Evolutionary conservation across 768 basidiomycete genomes (phyloP), one percentile per base, ranked within the genome.

Genomic region (Boletus rubropictus): DNA sequence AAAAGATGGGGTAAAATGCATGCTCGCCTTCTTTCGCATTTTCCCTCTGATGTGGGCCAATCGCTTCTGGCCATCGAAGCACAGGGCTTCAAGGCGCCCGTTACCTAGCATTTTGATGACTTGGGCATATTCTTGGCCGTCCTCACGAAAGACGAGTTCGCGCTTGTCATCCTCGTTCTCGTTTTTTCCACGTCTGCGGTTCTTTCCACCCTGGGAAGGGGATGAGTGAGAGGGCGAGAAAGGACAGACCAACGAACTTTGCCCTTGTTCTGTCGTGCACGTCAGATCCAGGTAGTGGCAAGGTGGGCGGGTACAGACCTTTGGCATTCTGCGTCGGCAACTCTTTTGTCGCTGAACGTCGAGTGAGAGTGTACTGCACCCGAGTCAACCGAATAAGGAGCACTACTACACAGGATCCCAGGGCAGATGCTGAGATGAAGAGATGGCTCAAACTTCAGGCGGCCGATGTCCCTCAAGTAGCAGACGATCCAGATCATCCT

Each of bases 91-190:
- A 48, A 99, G 71, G 34, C 94, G 85, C 17, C 96, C 95, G 63
- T 99, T 99, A 25, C 96, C 96, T 35, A 99, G 78, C 96, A 99
- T 99, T 75, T 98, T 99, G 44, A 73, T 84, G 42, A 98, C 96
- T 68, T 98, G 96, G 14, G 92, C 96, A 68, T 99, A 99, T 69
- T 98, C 93, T 70, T 99, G 96, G 7, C 95, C 95, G 63, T 98
- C 96, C 69, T 98, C 95, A 61, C 89, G 86, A 78, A 98, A 98
- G 33, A 97, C 93, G 47, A 98, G 80, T 69, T 99, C 96, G 59
- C 96, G 88, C 78, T 97, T 98, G 74, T 96, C 90, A 59, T 90
- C 89, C 46, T 98, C 96, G 72, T 95, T 96, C 75, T 99, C 95
- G 72, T 97, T 98, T 82, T 99, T 99, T 78, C 96, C 96, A 73